Base-by-base conservation (phyloP, 2,329 filamentous ascomycete genomes). In the Microdochium trichocladiopsis region DNA sequence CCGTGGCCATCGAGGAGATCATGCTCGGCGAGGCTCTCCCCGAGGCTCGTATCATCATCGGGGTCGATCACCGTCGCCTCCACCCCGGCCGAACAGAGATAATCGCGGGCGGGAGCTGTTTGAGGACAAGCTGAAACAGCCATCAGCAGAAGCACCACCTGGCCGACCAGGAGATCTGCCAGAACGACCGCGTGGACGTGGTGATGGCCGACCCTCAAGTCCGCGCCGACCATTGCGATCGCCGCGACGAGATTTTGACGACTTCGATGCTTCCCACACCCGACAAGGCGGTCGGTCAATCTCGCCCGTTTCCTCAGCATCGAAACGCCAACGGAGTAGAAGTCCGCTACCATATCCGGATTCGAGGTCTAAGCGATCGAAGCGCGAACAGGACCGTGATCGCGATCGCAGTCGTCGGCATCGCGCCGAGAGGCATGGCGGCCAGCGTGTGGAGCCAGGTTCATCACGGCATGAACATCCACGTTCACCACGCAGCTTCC, bases 361-460 rank as follows among this genome's bases (percentile, higher is more conserved):
- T 10, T 45, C 41, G 12, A 45, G 41, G 18, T 45, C 41, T 3
- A 45, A 45, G 41, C 21, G 18, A 18, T 45, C 41, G 21, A 48
- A 48, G 16, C 47, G 66, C 51, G 67, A 64, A 47, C 66, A 68
- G 49, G 69, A 69, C 53, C 69, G 68, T 54, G 71, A 70, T 56
- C 69, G 68, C 52, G 70, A 72, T 49, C 62, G 65, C 52, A 63
- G 67, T 45, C 63, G 64, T 49, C 63, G 64, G 53, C 63, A 62
- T 54, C 58, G 51, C 25, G 51, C 53, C 33, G 55, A 60, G 52
- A 55, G 52, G 49, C 56, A 53, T 36, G 56, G 53, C 50, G 52
- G 5, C 21, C 41, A 8, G 6, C 3, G 21, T 18, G 41, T 5
- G 9, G 18, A 18, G 18, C 41, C n/a, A 10, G 18, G 10, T 6